Conservation (phyloP, 2,329 filamentous ascomycete species). For the Coleophoma cylindrospora region DNA sequence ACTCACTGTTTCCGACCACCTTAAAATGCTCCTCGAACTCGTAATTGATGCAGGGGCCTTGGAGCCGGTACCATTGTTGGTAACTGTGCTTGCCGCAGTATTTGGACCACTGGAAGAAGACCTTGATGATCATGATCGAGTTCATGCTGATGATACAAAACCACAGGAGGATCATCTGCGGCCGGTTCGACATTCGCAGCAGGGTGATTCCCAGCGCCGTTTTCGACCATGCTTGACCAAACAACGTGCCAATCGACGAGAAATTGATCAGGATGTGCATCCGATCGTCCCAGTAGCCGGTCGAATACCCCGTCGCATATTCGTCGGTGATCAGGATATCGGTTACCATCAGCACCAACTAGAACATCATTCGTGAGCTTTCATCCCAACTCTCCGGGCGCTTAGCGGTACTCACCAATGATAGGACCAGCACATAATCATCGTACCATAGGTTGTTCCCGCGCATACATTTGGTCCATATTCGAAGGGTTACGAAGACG, state of each 20-base stretch:
- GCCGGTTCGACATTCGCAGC: conserved; percentile 37
- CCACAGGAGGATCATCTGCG: conserved; percentile 38
- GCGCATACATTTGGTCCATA: conserved; percentile 12
- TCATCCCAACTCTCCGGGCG: neutral
- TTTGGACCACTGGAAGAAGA: conserved; percentile 43
- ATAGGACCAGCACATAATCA: conserved; percentile 12
- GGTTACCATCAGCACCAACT: conserved; percentile 38
- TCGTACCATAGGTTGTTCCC: conserved; percentile 15
- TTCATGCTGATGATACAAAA: conserved; percentile 46
- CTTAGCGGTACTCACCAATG: conserved; percentile 10
- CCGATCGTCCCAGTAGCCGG: conserved; percentile 41
- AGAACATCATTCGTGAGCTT: neutral
- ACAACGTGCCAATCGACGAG: conserved; percentile 20
- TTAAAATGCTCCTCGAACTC: conserved; percentile 38
- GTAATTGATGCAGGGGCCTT: conserved; percentile 35
- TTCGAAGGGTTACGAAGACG: conserved; percentile 10
- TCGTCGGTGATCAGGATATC: conserved; percentile 39
- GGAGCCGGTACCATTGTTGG: conserved; percentile 39
- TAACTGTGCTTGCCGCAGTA: conserved; percentile 37
- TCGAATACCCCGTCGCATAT: conserved; percentile 43
- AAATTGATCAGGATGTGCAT: conserved; percentile 48
- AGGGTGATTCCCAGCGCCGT: conserved; percentile 28
- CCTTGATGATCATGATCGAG: conserved; percentile 39
- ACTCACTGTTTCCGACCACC: conserved; percentile 43
- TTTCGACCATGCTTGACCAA: conserved; percentile 31